Percentiles rank a stretch among this genome's conserved stretches.
Evolutionary conservation across 495 filamentous ascomycete genomes (phyloP).

Genomic region (Eremomyces bilateralis): DNA sequence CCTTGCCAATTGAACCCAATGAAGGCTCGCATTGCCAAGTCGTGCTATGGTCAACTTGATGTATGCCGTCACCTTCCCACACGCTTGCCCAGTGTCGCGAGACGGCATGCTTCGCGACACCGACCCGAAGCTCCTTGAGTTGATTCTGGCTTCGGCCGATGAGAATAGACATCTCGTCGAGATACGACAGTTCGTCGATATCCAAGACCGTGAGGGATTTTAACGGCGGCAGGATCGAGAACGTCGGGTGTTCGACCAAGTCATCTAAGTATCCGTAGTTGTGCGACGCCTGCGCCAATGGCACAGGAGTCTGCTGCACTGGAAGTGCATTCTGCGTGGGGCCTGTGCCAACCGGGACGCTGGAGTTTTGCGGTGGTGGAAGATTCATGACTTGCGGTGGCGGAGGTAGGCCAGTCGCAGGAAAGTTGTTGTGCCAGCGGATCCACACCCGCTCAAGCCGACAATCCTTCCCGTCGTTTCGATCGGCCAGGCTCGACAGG

Average conservation of each 20-base stretch:
- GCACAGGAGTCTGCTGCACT: constrained; percentile 11
- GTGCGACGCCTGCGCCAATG: constrained; percentile 11
- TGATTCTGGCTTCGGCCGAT: constrained; percentile 48
- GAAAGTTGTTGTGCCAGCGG: constrained; percentile 68
- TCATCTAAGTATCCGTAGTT: constrained; percentile 7
- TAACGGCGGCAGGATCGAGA: constrained; percentile 65
- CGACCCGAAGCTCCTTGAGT: constrained; percentile 58
- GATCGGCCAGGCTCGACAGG: constrained; percentile 47
- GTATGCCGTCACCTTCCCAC: constrained; percentile 34
- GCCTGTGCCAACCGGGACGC: constrained; percentile 8
- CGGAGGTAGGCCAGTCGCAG: constrained; percentile 15
- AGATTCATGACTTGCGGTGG: constrained; percentile 12
- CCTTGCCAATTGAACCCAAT: not conserved
- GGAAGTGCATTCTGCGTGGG: constrained; percentile 7
- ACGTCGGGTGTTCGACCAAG: constrained; percentile 61
- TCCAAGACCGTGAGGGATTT: constrained; percentile 67
- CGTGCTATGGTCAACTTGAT: constrained; percentile 33
- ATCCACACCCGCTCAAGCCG: constrained; percentile 68
- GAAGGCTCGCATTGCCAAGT: constrained; percentile 5
- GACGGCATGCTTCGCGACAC: constrained; percentile 42
- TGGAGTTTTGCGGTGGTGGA: constrained; percentile 8
- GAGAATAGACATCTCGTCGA: constrained; percentile 73
- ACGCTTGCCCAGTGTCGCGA: constrained; percentile 34
- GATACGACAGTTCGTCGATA: constrained; percentile 70
- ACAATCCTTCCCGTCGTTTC: constrained; percentile 34